Evolutionary conservation across 768 basidiomycete genomes (phyloP).

Genomic region (Leucocoprinus birnbaumii): DNA sequence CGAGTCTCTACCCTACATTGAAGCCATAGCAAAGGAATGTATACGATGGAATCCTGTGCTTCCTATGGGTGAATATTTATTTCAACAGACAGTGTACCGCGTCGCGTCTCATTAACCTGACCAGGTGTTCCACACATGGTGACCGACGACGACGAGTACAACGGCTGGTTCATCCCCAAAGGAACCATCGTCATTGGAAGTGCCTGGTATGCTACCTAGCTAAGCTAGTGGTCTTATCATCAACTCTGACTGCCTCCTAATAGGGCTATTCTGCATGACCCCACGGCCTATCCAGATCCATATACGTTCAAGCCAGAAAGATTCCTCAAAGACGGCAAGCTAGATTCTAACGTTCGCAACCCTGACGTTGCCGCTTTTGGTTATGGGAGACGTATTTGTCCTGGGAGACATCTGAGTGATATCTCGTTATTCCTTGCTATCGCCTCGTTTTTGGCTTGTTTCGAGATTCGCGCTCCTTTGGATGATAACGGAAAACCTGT

Average conservation of each 20-base stretch:
- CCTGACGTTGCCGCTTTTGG: conserved; percentile 13
- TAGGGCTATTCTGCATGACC: conserved; percentile 14
- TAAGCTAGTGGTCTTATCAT: not conserved
- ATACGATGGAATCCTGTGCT: conserved; percentile 11
- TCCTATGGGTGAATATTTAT: conserved; percentile 2
- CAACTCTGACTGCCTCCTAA: not conserved
- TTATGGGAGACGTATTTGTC: conserved; percentile 16
- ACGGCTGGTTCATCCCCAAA: conserved; percentile 17
- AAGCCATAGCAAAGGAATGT: conserved; percentile 14
- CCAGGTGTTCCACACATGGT: conserved; percentile 10
- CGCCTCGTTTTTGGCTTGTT: conserved; percentile 11
- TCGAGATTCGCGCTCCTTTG: not conserved
- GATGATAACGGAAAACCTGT: conserved; percentile 7
- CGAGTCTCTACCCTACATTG: conserved; percentile 14
- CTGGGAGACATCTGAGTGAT: conserved; percentile 16
- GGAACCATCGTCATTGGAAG: conserved; percentile 14
- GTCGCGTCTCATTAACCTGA: not conserved
- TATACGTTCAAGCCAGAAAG: conserved; percentile 11
- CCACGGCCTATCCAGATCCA: conserved; percentile 4
- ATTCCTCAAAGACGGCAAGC: conserved; percentile 13
- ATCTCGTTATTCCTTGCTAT: conserved; percentile 11
- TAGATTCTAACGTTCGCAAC: conserved; percentile 9
- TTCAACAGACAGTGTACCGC: not conserved
- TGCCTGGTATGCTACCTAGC: conserved; percentile 7
- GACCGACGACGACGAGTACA: conserved; percentile 14